Base-by-base conservation (phyloP, 1,139 yeast species). In the Saccharomyces pastorianus region DNA sequence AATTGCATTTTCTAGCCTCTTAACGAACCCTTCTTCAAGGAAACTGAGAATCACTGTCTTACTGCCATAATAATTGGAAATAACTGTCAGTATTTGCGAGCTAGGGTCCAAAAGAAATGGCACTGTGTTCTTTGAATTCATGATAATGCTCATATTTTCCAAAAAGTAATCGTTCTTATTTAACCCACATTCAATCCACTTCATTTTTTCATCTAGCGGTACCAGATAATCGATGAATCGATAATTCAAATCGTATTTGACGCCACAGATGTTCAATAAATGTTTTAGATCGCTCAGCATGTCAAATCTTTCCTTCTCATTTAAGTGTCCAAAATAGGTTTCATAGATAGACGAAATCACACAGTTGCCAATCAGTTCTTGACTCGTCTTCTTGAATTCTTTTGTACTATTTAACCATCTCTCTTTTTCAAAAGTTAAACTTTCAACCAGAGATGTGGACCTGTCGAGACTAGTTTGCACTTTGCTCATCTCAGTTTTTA, bases 31-130 rank as follows among this genome's bases (percentile, higher is more conserved):
- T n/a, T 78, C 80, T 62, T 86, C 88, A 52, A 85, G 68, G 64
- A 90, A 91, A 60, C 95, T 87, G 0, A 96, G 80, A 0, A 81
- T 66, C 0, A 77, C 72, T 1, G 85, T 66, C 51, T 76, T 77
- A 44, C 72, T 0, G 73, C 72, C 1, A 64, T 58, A 41, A 65
- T 59, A 38, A 69, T 65, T 20, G 69, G 64, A 2, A 62, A 88
- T 58, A 13, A 80, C 72, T 0, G 76, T 73, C 1, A 78, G 60
- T 8, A 81, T 69, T 3, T 73, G 66, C 0, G 82, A 80, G 0
- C 84, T 73, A 0, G 97, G 96, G 67, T 91, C 98, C 53, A 91
- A 77, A 7, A 91, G 74, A 48, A 82, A 75, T 0, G 95, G 86
- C 51, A 73, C 75, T 23, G 77, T 71, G 2, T 17, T 11, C 11